Base-by-base conservation (phyloP, 768 basidiomycete species). In the Termitomyces bulborhizus region DNA sequence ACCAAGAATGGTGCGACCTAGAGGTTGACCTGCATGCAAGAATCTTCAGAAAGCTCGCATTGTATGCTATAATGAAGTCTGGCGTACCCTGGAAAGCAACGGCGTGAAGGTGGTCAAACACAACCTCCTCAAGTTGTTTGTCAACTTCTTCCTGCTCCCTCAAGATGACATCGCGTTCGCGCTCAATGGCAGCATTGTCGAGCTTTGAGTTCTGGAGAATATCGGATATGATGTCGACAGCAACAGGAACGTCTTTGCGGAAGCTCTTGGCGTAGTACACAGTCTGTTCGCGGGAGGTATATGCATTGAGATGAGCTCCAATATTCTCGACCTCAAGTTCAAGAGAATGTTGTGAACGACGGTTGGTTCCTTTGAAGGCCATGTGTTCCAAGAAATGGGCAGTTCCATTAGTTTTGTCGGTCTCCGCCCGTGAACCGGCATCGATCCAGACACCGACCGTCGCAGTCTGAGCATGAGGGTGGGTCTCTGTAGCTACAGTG, bases 381-480 rank as follows among this genome's bases (percentile, higher is more conserved):
- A 96, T 93, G 66, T 95, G 93, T 72, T 99, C 97, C 57, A 98
- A 84, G 80, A 99, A 99, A 76, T 98, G 97, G 44, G 97, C 97
- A 9, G 93, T 94, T 50, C 97, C 97, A 63, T 88, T 95, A 39
- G 92, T 96, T 73, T 84, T 83, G 75, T 93, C 88, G 46, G 90
- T 96, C 81, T 99, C 97, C 56, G 94, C 95, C 54, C 97, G 84
- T 60, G 92, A 94, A 60, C 97, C 97, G 56, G 97, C 96, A 69
- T 98, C 96, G 65, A 99, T 96, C 94, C 94, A 99, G 57, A 98
- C 88, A 59, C 97, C 97, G 36, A 98, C 93, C n/a, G 96, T 99
- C 6, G 95, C 94, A 0, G 97, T 98, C 73, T 95, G 90, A 4
- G 93, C 88, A 69, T 91, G 87, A 4, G 91, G 81, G 57, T 93